phyloP scores from a whole-genome alignment of 768 basidiomycete species.

The Russula olivacea region DNA sequence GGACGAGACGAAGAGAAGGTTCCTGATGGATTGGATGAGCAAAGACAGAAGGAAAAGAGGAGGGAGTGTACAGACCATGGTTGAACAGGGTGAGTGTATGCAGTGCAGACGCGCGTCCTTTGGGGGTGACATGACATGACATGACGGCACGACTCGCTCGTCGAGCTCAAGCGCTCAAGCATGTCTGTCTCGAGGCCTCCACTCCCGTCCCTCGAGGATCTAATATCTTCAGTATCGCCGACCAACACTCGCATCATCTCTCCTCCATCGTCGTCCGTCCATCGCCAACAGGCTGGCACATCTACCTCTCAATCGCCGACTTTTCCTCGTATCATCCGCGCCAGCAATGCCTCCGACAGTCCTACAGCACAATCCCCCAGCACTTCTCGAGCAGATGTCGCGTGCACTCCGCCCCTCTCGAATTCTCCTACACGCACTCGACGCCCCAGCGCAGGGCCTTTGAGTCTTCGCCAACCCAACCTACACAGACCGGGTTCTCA shows the following conservation, averaged over 20 bases:
- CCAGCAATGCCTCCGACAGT: slow-evolving; percentile 38
- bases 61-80: slow-evolving; percentile 16
- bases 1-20: slow-evolving; percentile 58
- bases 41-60: not conserved
- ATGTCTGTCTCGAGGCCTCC: slow-evolving; percentile 57
- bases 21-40: slow-evolving; percentile 31
- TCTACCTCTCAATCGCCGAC: slow-evolving; percentile 39
- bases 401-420: slow-evolving; percentile 41
- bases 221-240: slow-evolving; percentile 48
- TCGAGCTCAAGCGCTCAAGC: slow-evolving; percentile 59
- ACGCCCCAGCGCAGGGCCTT: slow-evolving; percentile 37
- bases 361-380: slow-evolving; percentile 23
- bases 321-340: slow-evolving; percentile 69
- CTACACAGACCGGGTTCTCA: slow-evolving; percentile 26
- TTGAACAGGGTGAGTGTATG: not conserved
- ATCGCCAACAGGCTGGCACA: slow-evolving; percentile 37
- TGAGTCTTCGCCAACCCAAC: slow-evolving; percentile 17
- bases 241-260: slow-evolving; percentile 40
- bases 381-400: slow-evolving; percentile 34
- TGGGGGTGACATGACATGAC: not conserved
- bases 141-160: slow-evolving; percentile 37
- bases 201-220: slow-evolving; percentile 56
- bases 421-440: slow-evolving; percentile 45
- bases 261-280: slow-evolving; percentile 43
- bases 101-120: slow-evolving; percentile 3